Evolutionary conservation across 805 yeast genomes (phyloP).

Genomic region (Yamadazyma nakazawae): DNA sequence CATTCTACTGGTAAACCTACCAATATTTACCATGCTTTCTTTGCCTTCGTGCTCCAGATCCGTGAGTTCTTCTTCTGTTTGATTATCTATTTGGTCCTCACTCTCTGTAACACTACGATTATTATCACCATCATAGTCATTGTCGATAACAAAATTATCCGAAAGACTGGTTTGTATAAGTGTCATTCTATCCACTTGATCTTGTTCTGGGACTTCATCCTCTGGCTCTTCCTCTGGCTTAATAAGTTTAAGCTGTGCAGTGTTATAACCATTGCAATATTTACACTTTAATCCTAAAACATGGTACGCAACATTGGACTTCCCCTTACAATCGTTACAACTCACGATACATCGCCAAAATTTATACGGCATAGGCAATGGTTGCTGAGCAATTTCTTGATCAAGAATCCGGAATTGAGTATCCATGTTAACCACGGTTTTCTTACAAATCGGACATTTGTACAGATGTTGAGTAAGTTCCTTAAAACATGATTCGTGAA

Average conservation of each 20-base stretch:
- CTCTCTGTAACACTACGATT: conserved; percentile 13
- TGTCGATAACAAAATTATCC: conserved; percentile 37
- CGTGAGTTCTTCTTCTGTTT: neutral
- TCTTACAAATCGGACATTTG: conserved; percentile 88
- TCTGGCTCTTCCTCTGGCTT: conserved; percentile 56
- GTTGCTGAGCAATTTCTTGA: conserved; percentile 72
- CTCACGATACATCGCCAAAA: conserved; percentile 72
- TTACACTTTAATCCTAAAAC: conserved; percentile 84
- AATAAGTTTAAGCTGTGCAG: conserved; percentile 65
- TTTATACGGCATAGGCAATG: conserved; percentile 75
- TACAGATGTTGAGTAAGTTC: conserved; percentile 80
- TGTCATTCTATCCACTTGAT: conserved; percentile 21
- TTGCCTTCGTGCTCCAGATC: conserved; percentile 7
- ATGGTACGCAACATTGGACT: conserved; percentile 72
- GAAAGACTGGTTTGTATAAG: conserved; percentile 33
- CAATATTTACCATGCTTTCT: conserved; percentile 24
- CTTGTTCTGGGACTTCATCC: conserved; percentile 16
- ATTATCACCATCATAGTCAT: conserved; percentile 25
- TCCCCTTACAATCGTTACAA: conserved; percentile 87
- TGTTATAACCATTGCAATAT: conserved; percentile 84
- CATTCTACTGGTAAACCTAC: conserved; percentile 20
- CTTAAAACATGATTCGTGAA: conserved; percentile 80
- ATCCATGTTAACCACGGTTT: conserved; percentile 82
- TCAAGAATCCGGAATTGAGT: conserved; percentile 84
- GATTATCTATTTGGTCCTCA: conserved; percentile 15